Percentiles rank a stretch among this genome's conserved stretches.
Evolutionary conservation across 345 rosid species (phyloP).

Genomic region (Aurinia saxatilis): DNA sequence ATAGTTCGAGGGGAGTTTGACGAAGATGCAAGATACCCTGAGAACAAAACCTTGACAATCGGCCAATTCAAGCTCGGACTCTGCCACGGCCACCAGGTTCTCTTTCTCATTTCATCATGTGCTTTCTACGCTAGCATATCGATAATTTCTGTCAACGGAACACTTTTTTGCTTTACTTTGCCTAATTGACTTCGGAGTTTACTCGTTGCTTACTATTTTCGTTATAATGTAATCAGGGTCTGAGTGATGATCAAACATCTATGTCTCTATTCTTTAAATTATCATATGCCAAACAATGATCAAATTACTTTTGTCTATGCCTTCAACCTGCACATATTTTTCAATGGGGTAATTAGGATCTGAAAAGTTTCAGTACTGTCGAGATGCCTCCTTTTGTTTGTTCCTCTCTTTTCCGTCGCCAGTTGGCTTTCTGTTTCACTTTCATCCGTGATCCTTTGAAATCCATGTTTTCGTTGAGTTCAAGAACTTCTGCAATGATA

Average conservation of each 20-base stretch:
- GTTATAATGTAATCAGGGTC: neutral
- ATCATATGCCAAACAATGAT: neutral
- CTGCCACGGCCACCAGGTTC: constrained; percentile 96
- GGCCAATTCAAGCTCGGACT: constrained; percentile 94
- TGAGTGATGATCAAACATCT: neutral
- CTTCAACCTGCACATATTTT: neutral
- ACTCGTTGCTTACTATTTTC: neutral
- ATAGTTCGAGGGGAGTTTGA: constrained; percentile 83
- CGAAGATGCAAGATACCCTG: constrained; percentile 76
- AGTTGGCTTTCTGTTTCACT: neutral
- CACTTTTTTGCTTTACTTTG: too few relatives aligned
- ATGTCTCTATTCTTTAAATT: neutral
- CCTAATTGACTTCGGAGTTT: neutral
- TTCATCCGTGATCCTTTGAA: neutral
- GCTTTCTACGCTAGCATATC: neutral
- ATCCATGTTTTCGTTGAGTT: neutral
- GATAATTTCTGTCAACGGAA: neutral
- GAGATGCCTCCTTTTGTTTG: neutral
- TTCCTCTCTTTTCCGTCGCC: neutral
- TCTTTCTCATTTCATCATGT: neutral
- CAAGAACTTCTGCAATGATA: neutral
- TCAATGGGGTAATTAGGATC: neutral
- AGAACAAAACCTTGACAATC: constrained; percentile 75
- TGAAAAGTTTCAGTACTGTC: neutral
- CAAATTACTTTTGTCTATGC: neutral